Conservation (phyloP, 352 stramenopile genomes). For the Globisporangium iwayamae region DNA sequence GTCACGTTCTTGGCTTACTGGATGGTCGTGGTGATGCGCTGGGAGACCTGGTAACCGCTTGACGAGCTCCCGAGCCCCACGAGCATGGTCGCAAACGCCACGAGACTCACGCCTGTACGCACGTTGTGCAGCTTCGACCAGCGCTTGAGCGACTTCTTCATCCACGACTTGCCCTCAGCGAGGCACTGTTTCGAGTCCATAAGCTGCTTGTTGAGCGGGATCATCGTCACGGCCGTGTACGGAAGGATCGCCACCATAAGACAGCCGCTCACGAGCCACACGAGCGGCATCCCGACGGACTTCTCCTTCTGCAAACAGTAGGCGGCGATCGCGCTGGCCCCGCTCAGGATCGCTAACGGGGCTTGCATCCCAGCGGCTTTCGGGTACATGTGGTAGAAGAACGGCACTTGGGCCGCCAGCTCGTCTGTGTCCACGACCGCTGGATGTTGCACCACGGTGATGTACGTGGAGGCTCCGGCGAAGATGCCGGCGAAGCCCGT, state of each 20-base stretch:
- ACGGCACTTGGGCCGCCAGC: slow-evolving; percentile 15
- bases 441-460: slow-evolving; percentile 33
- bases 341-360: slow-evolving; percentile 18
- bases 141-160: slow-evolving; percentile 44
- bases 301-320: slow-evolving; percentile 13
- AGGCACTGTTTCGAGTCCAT: slow-evolving; percentile 42
- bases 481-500: slow-evolving; percentile 24
- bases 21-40: not conserved
- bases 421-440: slow-evolving; percentile 15
- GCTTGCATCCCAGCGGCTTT: slow-evolving; percentile 21
- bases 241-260: slow-evolving; percentile 59
- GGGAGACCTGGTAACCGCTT: not conserved
- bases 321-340: slow-evolving; percentile 18
- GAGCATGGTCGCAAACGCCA: slow-evolving; percentile 60
- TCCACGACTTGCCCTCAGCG: slow-evolving; percentile 36
- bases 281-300: not conserved
- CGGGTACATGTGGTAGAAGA: slow-evolving; percentile 31
- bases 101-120: slow-evolving; percentile 42
- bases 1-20: no score
- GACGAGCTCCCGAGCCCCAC: slow-evolving; percentile 35
- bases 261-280: slow-evolving; percentile 27
- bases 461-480: slow-evolving; percentile 28
- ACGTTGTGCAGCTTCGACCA: slow-evolving; percentile 61
- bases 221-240: slow-evolving; percentile 69
- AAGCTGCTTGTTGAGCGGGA: slow-evolving; percentile 58